Evolutionary conservation across 768 basidiomycete species (phyloP), one percentile per base, ranked within the genome.

Genomic region (Termitomyces sp.): DNA sequence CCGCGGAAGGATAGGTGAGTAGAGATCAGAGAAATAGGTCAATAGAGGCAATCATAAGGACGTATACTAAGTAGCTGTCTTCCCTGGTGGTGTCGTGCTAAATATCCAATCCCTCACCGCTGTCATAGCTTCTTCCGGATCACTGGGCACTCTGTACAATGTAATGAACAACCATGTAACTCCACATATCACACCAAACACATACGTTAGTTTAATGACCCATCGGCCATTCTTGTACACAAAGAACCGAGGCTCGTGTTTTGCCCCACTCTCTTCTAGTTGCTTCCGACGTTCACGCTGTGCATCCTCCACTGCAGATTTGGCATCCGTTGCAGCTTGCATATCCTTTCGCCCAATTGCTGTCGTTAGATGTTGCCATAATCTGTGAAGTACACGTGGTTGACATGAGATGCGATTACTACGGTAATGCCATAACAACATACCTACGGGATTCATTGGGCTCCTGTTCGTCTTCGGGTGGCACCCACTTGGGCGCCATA

Each of bases 301-400:
- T 25, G 85, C 85, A 61, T 96, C 94, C 74, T 99, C 97, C 0
- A 99, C 91, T 12, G 80, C 79, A 2, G 84, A 83, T 78, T 99
- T 99, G 47, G 93, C 92, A 27, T 82, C 82, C 4, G 95, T 97
- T 23, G 97, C 97, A 11, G 84, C 87, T 63, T 95, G 92, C 93
- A 98, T 96, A 69, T 99, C 94, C 66, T 89, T 92, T 32, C 77
- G 77, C 31, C 79, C 69, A 71, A 99, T 98, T 19, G 96, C 97
- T 17, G 79, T 75, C 25, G 97, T 98, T 42, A 99, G 74, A 45
- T 85, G 78, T 38, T 76, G 66, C 97, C 97, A 99, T 53, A 98
- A 72, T 63, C 90, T 87, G 62, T 12, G 54, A 23, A 52, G 27
- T 34, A 19, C 52, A 35, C 34, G 43, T 14, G 17, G 19, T 49